These are phyloP conservation scores for Mycena galopus DNA, from an alignment of 768 basidiomycete genomes.

Conservation along the genomic window DNA sequence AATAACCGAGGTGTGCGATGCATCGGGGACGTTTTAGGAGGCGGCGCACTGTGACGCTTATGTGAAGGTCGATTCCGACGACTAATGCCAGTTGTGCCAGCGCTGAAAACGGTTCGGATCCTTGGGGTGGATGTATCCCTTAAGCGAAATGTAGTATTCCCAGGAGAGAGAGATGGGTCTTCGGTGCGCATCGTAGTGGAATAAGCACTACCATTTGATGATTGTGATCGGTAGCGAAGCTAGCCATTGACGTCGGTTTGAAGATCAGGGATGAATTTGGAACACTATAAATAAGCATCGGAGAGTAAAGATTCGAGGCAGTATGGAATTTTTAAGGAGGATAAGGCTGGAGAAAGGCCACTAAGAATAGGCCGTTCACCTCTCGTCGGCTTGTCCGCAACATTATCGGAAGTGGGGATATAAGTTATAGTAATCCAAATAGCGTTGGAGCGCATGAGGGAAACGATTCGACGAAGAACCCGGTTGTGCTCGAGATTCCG, in stretches of 20 bases:
- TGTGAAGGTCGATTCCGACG: too few species aligned
- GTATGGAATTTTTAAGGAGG: not conserved
- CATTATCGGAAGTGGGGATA: not conserved
- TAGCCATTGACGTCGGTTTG: not conserved
- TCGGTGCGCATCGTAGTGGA: too few species aligned
- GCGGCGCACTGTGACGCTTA: too few species aligned
- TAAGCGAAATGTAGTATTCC: too few species aligned
- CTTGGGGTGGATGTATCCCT: too few species aligned
- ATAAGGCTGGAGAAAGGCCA: not conserved
- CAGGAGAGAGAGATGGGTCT: too few species aligned
- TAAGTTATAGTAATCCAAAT: slow-evolving; percentile 36
- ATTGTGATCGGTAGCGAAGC: not conserved
- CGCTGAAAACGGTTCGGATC: too few species aligned
- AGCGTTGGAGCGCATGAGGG: slow-evolving; percentile 35
- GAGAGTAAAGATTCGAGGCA: not conserved
- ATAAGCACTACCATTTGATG: too few species aligned
- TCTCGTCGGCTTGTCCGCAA: not conserved
- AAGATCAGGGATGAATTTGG: not conserved
- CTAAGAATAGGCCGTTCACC: not conserved
- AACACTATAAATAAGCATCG: too few species aligned
- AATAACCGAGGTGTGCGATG: too few species aligned
- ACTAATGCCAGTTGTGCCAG: too few species aligned
- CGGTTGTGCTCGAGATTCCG: slow-evolving; percentile 46
- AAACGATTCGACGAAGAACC: slow-evolving; percentile 43
- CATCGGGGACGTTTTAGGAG: too few species aligned